A percentile compares a stretch with the other conserved stretches of the same genome.
Evolutionary conservation across 495 filamentous ascomycete species (phyloP).

Genomic region (Cercophora samala): DNA sequence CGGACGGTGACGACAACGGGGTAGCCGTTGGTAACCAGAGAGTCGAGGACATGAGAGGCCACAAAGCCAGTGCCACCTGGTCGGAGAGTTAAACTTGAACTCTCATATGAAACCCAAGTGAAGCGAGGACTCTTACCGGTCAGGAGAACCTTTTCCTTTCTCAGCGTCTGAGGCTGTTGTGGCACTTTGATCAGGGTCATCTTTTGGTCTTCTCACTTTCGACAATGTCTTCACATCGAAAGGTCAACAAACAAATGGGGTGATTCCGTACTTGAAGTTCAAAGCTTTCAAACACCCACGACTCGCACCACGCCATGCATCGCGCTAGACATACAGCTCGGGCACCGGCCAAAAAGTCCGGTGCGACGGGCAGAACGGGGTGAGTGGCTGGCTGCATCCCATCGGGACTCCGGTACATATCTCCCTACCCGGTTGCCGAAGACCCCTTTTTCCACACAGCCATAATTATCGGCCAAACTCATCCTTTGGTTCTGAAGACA

Average conservation of each 20-base stretch:
- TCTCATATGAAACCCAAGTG: not conserved
- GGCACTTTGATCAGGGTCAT: constrained; percentile 9
- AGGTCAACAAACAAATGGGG: not conserved
- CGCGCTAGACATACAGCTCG: not conserved
- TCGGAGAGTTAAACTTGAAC: not conserved
- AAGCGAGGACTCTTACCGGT: constrained; percentile 23
- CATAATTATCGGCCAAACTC: too few relatives aligned
- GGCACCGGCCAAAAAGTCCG: not conserved
- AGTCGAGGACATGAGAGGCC: constrained; percentile 40
- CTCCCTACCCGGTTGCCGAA: not conserved
- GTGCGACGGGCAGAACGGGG: not conserved
- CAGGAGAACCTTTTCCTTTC: constrained; percentile 29
- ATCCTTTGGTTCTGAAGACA: not conserved
- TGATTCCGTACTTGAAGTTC: not conserved
- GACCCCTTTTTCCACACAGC: too few relatives aligned
- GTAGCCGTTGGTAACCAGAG: constrained; percentile 33
- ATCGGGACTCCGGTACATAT: not conserved
- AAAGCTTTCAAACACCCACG: not conserved
- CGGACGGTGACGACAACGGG: constrained; percentile 40
- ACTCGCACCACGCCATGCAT: not conserved
- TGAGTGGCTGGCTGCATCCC: not conserved
- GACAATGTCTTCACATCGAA: not conserved
- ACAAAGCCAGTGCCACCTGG: constrained; percentile 43
- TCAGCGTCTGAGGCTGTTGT: not conserved
- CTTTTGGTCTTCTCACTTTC: not conserved